Conservation (phyloP, 2,329 filamentous ascomycete species). For the Aotearoamyces nothofagi region DNA sequence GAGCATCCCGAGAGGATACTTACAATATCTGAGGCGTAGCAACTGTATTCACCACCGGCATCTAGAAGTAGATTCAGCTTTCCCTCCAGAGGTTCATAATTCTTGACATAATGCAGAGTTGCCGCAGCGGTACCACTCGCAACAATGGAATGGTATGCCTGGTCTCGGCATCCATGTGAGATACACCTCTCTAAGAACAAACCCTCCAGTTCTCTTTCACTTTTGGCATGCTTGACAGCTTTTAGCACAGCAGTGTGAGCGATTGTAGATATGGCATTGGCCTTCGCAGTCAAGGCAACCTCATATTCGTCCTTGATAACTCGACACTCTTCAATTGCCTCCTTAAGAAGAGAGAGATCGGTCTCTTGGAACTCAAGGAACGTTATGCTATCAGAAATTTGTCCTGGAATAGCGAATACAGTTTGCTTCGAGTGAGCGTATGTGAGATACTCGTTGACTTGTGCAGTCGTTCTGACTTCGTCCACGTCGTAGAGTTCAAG, state of each 20-base stretch:
- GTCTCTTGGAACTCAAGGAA: constrained; percentile 56
- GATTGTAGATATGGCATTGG: constrained; percentile 52
- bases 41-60: constrained; percentile 62
- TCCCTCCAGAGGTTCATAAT: constrained; percentile 50
- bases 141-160: constrained; percentile 79
- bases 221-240: constrained; percentile 45
- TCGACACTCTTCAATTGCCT: constrained; percentile 52
- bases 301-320: constrained; percentile 65
- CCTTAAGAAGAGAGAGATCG: constrained; percentile 37
- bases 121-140: constrained; percentile 68
- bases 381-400: constrained; percentile 56
- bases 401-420: constrained; percentile 64
- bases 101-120: constrained; percentile 77
- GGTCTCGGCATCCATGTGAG: constrained; percentile 59
- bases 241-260: constrained; percentile 50
- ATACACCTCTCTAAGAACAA: constrained; percentile 66
- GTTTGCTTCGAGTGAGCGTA: constrained; percentile 27
- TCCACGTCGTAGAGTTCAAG: constrained; percentile 69
- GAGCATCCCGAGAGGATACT: constrained; percentile 12
- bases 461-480: constrained; percentile 53
- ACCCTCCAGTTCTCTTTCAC: constrained; percentile 74
- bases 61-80: constrained; percentile 76
- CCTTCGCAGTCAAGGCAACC: constrained; percentile 55
- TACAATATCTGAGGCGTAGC: constrained; percentile 55
- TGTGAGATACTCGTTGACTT: constrained; percentile 54